Evolutionary conservation across 2,329 filamentous ascomycete genomes (phyloP).

Genomic region (Ascochyta clinopodiicola): DNA sequence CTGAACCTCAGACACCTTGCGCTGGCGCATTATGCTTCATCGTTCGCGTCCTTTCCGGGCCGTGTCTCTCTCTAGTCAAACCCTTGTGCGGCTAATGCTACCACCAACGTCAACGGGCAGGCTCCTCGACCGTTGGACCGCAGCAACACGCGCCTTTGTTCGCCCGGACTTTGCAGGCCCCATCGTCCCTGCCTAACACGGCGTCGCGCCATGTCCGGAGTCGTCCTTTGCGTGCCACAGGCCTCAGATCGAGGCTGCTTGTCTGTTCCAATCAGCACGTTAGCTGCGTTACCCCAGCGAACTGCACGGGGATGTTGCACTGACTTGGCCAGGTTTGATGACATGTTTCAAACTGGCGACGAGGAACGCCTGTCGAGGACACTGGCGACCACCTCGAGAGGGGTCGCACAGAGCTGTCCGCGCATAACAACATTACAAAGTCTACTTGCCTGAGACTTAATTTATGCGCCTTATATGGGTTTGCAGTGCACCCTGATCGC

Average conservation of each 20-base stretch:
- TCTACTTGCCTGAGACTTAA: slow-evolving; percentile 21
- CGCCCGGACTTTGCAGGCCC: slow-evolving; percentile 3
- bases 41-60: slow-evolving; percentile 1
- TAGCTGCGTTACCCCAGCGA: slow-evolving; percentile 31
- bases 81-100: slow-evolving; percentile 11
- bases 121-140: slow-evolving; percentile 4
- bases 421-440: slow-evolving; percentile 35
- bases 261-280: slow-evolving; percentile 3
- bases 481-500: slow-evolving; percentile 13
- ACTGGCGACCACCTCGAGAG: slow-evolving; percentile 20
- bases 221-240: slow-evolving; percentile 4
- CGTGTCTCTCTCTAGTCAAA: neutral
- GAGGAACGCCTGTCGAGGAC: slow-evolving; percentile 28
- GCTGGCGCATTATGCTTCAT: slow-evolving; percentile 10
- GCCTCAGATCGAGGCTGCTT: slow-evolving; percentile 3
- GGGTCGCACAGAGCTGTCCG: slow-evolving; percentile 30
- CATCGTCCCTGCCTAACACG: slow-evolving; percentile 5
- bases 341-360: slow-evolving; percentile 32
- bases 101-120: neutral
- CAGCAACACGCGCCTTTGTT: slow-evolving; percentile 8
- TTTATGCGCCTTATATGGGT: slow-evolving; percentile 24
- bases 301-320: slow-evolving; percentile 24
- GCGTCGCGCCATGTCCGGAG: slow-evolving; percentile 11
- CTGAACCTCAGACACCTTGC: slow-evolving; percentile 14
- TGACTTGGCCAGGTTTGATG: slow-evolving; percentile 30